phyloP scores from a whole-genome alignment of 2,329 filamentous ascomycete species.

The Cylindrodendrum hubeiense region DNA sequence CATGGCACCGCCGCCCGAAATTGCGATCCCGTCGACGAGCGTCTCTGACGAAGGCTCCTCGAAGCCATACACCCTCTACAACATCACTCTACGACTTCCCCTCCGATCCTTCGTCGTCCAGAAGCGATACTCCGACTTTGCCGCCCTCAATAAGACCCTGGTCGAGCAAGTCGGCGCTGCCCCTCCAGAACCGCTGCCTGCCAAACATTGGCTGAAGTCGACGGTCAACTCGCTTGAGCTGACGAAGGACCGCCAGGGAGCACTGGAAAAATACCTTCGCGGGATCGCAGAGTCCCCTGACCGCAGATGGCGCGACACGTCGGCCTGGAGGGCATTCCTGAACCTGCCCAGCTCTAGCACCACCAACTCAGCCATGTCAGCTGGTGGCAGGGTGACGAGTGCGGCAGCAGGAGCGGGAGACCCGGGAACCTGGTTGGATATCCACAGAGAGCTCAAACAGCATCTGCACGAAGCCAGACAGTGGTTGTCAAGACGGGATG shows the following conservation, averaged over 20 bases:
- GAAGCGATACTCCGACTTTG: conserved; percentile 88
- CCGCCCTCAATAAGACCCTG: conserved; percentile 73
- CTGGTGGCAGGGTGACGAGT: conserved; percentile 57
- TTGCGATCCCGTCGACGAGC: conserved; percentile 76
- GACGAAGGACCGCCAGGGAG: conserved; percentile 76
- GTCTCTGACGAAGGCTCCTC: conserved; percentile 62
- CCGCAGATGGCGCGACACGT: conserved; percentile 79
- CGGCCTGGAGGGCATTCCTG: conserved; percentile 79
- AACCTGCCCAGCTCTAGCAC: conserved; percentile 71
- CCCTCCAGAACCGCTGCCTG: conserved; percentile 76
- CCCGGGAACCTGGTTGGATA: conserved; percentile 80
- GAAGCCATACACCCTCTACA: conserved; percentile 83
- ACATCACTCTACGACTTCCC: conserved; percentile 81
- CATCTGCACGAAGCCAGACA: conserved; percentile 74
- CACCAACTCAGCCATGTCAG: conserved; percentile 61
- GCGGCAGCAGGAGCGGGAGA: conserved; percentile 61
- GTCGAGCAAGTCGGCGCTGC: conserved; percentile 69
- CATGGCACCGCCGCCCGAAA: conserved; percentile 76
- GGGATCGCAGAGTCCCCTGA: conserved; percentile 81
- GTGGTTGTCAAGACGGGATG: conserved; percentile 76
- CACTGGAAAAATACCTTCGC: conserved; percentile 78
- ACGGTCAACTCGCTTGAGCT: conserved; percentile 78
- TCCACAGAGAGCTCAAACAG: conserved; percentile 79
- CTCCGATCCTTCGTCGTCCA: conserved; percentile 80
- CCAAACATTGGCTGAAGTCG: conserved; percentile 82